These are phyloP conservation scores for Fusarium anthophilum DNA, from an alignment of 2,329 filamentous ascomycete species.

Conservation along the genomic window DNA sequence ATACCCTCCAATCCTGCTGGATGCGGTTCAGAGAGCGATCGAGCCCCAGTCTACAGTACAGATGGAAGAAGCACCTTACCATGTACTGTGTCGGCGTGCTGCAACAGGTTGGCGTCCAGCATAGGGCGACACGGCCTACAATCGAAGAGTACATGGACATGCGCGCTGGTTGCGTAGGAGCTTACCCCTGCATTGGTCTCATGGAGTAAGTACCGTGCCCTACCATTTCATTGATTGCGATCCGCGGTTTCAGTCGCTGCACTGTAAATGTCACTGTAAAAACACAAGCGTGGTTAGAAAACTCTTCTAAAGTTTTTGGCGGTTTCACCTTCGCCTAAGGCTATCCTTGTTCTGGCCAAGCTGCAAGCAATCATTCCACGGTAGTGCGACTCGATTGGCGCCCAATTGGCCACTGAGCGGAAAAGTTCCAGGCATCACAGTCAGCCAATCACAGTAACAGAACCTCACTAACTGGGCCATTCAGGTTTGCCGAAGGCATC, in stretches of 20 bases:
- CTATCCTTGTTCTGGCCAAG: background rate
- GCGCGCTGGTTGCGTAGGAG: conserved; percentile 22
- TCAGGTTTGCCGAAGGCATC: conserved; percentile 19
- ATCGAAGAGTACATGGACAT: conserved; percentile 25
- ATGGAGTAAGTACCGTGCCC: conserved; percentile 18
- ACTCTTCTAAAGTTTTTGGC: background rate
- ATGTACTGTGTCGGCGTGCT: conserved; percentile 24
- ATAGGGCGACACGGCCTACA: background rate
- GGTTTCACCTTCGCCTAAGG: background rate
- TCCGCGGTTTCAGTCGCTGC: background rate
- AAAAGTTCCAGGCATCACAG: background rate
- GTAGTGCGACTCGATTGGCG: background rate
- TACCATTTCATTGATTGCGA: background rate
- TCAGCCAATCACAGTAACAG: background rate
- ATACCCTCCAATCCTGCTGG: conserved; percentile 24
- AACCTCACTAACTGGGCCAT: background rate
- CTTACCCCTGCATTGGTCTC: conserved; percentile 20
- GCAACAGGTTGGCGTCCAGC: conserved; percentile 18
- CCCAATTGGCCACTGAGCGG: background rate
- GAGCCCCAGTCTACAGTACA: conserved; percentile 15
- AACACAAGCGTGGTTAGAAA: background rate
- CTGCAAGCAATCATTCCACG: background rate
- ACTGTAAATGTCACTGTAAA: background rate
- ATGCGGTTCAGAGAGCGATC: conserved; percentile 13
- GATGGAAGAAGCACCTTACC: conserved; percentile 23